Percentiles rank a stretch among this genome's conserved stretches.
Conservation (phyloP, 208 protist genomes). For the Crithidia acanthocephali region DNA sequence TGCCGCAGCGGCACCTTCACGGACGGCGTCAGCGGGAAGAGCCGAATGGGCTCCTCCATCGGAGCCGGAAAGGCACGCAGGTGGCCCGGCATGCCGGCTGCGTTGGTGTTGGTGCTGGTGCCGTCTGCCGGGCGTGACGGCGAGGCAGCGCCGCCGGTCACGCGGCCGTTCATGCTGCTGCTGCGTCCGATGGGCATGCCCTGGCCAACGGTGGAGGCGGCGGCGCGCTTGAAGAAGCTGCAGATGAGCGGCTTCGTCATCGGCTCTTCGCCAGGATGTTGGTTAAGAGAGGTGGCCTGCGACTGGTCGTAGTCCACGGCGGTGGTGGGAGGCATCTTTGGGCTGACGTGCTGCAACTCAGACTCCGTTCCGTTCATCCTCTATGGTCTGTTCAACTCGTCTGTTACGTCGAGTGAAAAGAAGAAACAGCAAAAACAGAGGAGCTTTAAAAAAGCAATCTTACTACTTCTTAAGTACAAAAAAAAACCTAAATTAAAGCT, state of each 20-base stretch:
- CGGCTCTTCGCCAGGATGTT: constrained; percentile 6
- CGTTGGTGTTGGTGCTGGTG: not conserved
- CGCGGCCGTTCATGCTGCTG: constrained; percentile 1
- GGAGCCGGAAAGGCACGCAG: constrained; percentile 10
- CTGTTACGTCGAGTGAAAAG: not conserved
- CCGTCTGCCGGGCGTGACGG: not conserved
- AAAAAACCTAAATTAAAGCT: no score
- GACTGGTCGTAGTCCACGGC: not conserved
- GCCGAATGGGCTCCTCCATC: constrained; percentile 24
- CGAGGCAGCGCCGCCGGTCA: not conserved
- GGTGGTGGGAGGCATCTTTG: not conserved
- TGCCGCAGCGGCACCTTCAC: constrained; percentile 38
- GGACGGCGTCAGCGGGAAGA: constrained; percentile 48
- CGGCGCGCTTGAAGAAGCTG: constrained; percentile 26
- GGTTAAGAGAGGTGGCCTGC: not conserved
- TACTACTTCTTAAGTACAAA: no score
- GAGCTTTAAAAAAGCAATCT: no score
- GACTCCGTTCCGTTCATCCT: not conserved
- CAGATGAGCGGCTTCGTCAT: constrained; percentile 38
- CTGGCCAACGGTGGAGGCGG: not conserved
- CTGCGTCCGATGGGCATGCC: not conserved
- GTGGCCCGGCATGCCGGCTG: not conserved
- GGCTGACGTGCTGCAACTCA: not conserved
- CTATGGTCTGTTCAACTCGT: not conserved
- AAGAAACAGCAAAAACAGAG: no score